Evolutionary conservation across 2,329 filamentous ascomycete species (phyloP), one percentile per base, ranked within the genome.

Genomic region (Drechslerella stenobrocha): DNA sequence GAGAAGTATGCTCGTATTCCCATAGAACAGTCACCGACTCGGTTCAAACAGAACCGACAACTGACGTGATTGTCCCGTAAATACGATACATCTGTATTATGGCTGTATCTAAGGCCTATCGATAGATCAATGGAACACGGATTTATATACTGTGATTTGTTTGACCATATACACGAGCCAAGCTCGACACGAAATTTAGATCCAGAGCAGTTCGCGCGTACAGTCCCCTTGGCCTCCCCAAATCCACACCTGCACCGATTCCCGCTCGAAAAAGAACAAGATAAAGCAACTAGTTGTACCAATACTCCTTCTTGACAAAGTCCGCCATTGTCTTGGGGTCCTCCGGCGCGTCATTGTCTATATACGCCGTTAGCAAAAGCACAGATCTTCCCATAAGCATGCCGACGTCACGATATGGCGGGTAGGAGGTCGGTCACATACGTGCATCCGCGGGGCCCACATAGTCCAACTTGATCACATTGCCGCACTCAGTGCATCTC

Each of bases 401-500:
- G 5, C n/a, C 15, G 23, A 45, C 57, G 56, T 46, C 71, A 37
- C 4, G n/a, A 42, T 3, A 20, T 7, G 2, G 13, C 22, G 3
- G 2, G 65, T 76, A 72, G 37, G 72, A 73, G 70, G 78, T 37
- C 18, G 15, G 9, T 79, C 73, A 80, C 79, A 77, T 89, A 75
- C 81, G 79, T 77, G 91, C 86, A 72, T 93, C 88, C 76, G 86
- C 78, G 52, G 90, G 86, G 70, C 93, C 93, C 72, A 96, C 80
- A 79, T 96, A 98, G 77, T 96, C 87, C 89, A 97, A 93, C 87
- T 96, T 95, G 83, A 95, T 91, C 73, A 93, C 89, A 78, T 86
- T 89, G 73, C 93, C 93, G 80, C 93, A 98, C 83, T 98, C 93
- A 76, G 86, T 86, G 86, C 93, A 98, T 78, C 93, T 90, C 82